Base-by-base conservation (phyloP, 73 alveolate species). In the Paraurostyla sp. region DNA sequence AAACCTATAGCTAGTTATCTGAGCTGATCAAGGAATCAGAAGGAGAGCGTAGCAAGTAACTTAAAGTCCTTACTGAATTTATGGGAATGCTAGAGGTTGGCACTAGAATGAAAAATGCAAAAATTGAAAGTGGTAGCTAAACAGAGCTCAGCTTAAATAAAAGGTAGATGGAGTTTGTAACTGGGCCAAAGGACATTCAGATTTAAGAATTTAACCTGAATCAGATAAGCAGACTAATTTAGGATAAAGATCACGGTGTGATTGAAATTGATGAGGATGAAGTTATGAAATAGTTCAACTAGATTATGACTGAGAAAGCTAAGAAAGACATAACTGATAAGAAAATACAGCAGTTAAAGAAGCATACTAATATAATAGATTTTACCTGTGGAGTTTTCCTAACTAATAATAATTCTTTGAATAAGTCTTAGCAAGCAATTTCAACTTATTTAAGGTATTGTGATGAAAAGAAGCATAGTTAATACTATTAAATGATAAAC, bases 221-320 rank as follows among this genome's bases (percentile, higher is more conserved):
- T n/a, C n/a, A n/a, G n/a, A n/a, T n/a, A n/a, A n/a, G n/a, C n/a
- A n/a, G n/a, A n/a, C n/a, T n/a, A n/a, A n/a, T n/a, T n/a, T n/a
- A n/a, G n/a, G n/a, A n/a, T n/a, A n/a, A n/a, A n/a, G n/a, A n/a
- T n/a, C n/a, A n/a, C n/a, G n/a, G n/a, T n/a, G n/a, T n/a, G n/a
- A n/a, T n/a, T n/a, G n/a, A n/a, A n/a, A n/a, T 20, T 18, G 23
- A 56, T 1, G 18, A 9, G 13, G 82, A 65, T 0, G 82, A 65
- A 18, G 16, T 65, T 13, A 36, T 32, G 45, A 65, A 65, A 40
- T 40, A 65, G 23, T 38, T 65, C 29, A 65, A 65, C 32, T 65
- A 65, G 15, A 65, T 65, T 38, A 32, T 65, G 58, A 65, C 59
- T 36, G 82, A 65, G 23, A 65, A 65, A 65, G 82, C 82, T 40